Evolutionary conservation across 371 early-diverging fungal genomes (phyloP).

Genomic region (Mucor velutinosus): DNA sequence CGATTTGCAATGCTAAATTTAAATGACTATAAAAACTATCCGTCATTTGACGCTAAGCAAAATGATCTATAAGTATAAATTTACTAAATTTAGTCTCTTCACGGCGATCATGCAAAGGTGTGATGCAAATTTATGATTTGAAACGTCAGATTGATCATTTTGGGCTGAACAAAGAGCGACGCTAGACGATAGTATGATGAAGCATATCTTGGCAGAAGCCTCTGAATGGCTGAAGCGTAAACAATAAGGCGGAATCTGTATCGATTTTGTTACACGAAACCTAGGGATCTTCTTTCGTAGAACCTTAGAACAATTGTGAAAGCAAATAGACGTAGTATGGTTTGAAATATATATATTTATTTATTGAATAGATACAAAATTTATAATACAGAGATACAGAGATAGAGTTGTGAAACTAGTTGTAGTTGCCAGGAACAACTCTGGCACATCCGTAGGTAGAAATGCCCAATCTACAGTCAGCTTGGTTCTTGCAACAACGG

Average conservation of each 20-base stretch:
- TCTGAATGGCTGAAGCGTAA: not conserved
- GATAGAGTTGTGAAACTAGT: not conserved
- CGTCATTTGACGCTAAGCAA: not conserved
- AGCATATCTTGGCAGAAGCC: not conserved
- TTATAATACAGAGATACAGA: not conserved
- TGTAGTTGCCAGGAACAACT: conserved; percentile 27
- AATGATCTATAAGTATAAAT: not conserved
- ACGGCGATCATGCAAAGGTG: not conserved
- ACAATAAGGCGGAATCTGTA: not conserved
- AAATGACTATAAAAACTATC: not conserved
- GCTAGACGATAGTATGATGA: not conserved
- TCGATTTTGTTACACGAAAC: not conserved
- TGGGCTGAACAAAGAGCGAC: not conserved
- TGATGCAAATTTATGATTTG: not conserved
- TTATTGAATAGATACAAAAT: not conserved
- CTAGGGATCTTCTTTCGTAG: not conserved
- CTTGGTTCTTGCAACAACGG: conserved; percentile 26
- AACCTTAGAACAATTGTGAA: not conserved
- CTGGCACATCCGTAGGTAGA: conserved; percentile 24
- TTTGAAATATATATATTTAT: not conserved
- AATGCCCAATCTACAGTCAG: conserved; percentile 16
- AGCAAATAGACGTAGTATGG: not conserved
- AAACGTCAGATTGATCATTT: not conserved
- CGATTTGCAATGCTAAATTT: not conserved
- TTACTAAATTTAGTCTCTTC: not conserved